Percentiles rank a stretch among this genome's conserved stretches.
These are phyloP conservation scores for Stipa capillata DNA, from an alignment of 176 grass and related monocot species.

Conservation along the genomic window DNA sequence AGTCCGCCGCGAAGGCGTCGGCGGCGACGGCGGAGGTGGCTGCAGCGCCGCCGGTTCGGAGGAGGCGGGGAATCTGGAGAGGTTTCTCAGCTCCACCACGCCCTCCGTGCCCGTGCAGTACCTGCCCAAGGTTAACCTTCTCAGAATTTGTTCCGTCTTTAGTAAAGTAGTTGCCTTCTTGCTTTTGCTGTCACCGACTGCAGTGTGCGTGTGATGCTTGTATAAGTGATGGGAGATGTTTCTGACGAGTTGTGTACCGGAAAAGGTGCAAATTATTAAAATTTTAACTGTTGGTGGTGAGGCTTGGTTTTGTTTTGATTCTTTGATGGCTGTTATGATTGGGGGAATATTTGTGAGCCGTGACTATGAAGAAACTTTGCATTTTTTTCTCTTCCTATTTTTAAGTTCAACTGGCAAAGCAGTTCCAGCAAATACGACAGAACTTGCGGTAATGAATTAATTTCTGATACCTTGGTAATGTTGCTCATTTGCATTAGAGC, in stretches of 20 bases:
- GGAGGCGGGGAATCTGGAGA: slow-evolving; percentile 54
- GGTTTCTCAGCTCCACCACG: slow-evolving; percentile 67
- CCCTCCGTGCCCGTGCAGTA: slow-evolving; percentile 55
- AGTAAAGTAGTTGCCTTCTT: not conserved
- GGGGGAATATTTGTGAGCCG: not conserved
- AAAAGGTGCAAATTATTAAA: not conserved
- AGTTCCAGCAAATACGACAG: not conserved
- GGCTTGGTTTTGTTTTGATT: not conserved
- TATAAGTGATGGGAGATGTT: not conserved
- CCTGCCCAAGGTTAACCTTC: slow-evolving; percentile 50
- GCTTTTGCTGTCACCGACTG: not conserved
- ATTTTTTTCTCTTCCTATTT: not conserved
- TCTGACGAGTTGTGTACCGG: not conserved
- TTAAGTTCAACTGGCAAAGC: not conserved
- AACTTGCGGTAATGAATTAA: not conserved
- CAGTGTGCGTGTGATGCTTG: no score
- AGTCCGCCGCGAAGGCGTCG: not conserved
- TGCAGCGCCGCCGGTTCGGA: not conserved
- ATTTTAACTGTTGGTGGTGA: not conserved
- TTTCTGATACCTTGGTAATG: not conserved
- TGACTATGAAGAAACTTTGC: not conserved
- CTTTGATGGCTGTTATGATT: no score
- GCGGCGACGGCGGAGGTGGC: not conserved
- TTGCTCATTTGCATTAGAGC: not conserved
- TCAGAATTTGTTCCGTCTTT: not conserved